Evolutionary conservation across 2,329 filamentous ascomycete species (phyloP).

Genomic region (Xylariales sp.): DNA sequence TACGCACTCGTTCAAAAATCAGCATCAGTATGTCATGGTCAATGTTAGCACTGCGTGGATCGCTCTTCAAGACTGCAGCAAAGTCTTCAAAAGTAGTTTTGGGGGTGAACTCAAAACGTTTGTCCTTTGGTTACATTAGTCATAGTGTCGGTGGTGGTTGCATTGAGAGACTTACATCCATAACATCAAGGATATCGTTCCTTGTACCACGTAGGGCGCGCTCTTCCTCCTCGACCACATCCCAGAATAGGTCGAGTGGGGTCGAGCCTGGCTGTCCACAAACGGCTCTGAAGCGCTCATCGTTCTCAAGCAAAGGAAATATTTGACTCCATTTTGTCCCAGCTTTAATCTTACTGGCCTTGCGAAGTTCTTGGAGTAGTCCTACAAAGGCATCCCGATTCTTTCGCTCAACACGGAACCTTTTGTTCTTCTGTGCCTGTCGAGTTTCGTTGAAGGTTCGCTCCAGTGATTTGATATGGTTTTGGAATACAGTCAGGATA

Average conservation of each 20-base stretch:
- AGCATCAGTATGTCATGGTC: conserved; percentile 80
- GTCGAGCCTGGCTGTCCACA: conserved; percentile 86
- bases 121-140: conserved; percentile 69
- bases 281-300: conserved; percentile 85
- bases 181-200: conserved; percentile 86
- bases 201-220: conserved; percentile 82
- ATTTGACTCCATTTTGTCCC: conserved; percentile 91
- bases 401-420: conserved; percentile 84
- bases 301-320: conserved; percentile 77
- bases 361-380: conserved; percentile 79
- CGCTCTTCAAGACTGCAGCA: conserved; percentile 80
- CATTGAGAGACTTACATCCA: conserved; percentile 75
- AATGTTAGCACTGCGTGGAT: conserved; percentile 89
- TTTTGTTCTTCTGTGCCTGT: conserved; percentile 86
- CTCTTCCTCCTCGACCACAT: conserved; percentile 93
- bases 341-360: conserved; percentile 84
- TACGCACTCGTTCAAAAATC: conserved; percentile 82
- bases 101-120: conserved; percentile 88
- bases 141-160: neutral
- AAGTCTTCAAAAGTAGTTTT: conserved; percentile 93
- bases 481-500: conserved; percentile 91
- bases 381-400: conserved; percentile 83
- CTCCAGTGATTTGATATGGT: conserved; percentile 92
- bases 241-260: conserved; percentile 95
- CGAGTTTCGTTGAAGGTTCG: conserved; percentile 90